Evolutionary conservation across 148 eudicot species (phyloP).

Genomic region (Fagopyrum homotropicum): DNA sequence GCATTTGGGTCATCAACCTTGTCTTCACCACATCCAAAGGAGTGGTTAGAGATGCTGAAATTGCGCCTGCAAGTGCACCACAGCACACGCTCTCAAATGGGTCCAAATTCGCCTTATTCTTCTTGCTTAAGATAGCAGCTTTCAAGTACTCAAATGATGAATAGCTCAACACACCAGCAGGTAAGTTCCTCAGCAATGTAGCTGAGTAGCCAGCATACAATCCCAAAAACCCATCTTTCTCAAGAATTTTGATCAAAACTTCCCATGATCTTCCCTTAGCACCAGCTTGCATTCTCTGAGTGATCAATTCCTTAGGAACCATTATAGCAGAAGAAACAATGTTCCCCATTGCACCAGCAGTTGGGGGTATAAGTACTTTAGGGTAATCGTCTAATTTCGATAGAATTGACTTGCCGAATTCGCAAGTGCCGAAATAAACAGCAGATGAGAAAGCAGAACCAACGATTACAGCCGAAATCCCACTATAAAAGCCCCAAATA

Average conservation of each 20-base stretch:
- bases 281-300: conserved; percentile 85
- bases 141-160: conserved; percentile 89
- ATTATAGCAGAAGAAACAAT: conserved; percentile 84
- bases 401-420: conserved; percentile 74
- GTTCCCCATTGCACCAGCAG: conserved; percentile 91
- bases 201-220: conserved; percentile 88
- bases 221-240: conserved; percentile 77
- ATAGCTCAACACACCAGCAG: conserved; percentile 93
- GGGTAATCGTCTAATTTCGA: conserved; percentile 52
- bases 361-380: conserved; percentile 59
- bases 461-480: conserved; percentile 79
- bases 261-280: conserved; percentile 92
- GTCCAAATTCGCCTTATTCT: conserved; percentile 39
- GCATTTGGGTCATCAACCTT: conserved; percentile 78
- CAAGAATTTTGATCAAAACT: conserved; percentile 54
- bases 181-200: conserved; percentile 78
- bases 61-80: conserved; percentile 91
- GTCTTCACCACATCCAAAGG: conserved; percentile 95
- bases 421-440: conserved; percentile 88
- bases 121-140: conserved; percentile 50
- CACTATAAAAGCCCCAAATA: conserved; percentile 72
- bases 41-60: conserved; percentile 76
- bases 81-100: conserved; percentile 78
- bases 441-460: conserved; percentile 82
- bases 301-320: conserved; percentile 87